phyloP scores from a whole-genome alignment of 495 filamentous ascomycete species.

The Hamigera avellanea region DNA sequence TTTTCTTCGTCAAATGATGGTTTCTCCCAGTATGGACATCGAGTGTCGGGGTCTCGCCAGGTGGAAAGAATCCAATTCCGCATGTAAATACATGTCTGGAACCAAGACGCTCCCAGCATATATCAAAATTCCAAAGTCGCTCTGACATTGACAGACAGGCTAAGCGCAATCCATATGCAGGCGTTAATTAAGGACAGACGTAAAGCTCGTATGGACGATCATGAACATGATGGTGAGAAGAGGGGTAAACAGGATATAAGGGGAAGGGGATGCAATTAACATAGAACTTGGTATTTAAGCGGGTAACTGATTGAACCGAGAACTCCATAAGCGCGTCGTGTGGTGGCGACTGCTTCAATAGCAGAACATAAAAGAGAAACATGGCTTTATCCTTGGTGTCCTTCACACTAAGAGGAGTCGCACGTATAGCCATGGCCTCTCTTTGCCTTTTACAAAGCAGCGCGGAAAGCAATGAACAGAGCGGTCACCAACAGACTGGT shows the following conservation, averaged over 20 bases:
- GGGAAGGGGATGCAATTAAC: background rate
- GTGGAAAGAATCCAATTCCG: too few species aligned
- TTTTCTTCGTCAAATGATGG: too few species aligned
- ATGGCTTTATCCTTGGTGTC: too few species aligned
- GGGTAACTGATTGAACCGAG: background rate
- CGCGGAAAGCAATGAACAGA: conserved; percentile 34
- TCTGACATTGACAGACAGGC: background rate
- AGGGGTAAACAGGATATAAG: background rate
- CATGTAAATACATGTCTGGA: too few species aligned
- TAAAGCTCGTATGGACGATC: background rate
- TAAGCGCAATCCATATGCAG: background rate
- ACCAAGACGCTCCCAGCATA: too few species aligned
- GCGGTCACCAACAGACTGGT: conserved; percentile 37
- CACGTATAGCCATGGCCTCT: background rate
- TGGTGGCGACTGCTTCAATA: background rate
- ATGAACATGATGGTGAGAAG: conserved; percentile 7
- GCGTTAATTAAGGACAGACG: conserved; percentile 2
- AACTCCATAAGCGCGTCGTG: background rate
- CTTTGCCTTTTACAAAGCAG: conserved; percentile 31
- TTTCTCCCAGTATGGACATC: too few species aligned
- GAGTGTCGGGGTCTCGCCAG: too few species aligned
- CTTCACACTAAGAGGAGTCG: too few species aligned
- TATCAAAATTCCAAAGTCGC: background rate
- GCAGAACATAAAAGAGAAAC: background rate
- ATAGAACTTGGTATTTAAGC: background rate